Evolutionary conservation across 495 filamentous ascomycete genomes (phyloP), one percentile per base, ranked within the genome.

Genomic region (Opeltia flavorubescens): DNA sequence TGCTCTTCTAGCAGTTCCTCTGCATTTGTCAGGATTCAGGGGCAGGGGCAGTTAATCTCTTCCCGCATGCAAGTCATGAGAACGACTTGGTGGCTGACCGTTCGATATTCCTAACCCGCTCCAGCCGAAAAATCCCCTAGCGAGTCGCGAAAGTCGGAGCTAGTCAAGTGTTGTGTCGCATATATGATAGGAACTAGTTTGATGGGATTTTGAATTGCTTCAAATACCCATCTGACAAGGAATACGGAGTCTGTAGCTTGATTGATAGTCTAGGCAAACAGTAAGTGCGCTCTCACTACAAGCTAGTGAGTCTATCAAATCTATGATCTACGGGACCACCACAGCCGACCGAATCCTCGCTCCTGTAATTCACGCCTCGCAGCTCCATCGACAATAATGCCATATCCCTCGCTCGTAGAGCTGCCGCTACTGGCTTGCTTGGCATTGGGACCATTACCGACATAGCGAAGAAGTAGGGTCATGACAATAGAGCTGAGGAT

Each of bases 401-500:
- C 68, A 4, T 62, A 59, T 8, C 56, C 55, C 13, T 67, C 60
- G 23, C 48, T 62, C 8, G 59, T 55, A 11, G 65, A 67, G 46
- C 68, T 72, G 4, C 54, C 53, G 47, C 59, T 63, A 40, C 68
- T 69, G 43, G 58, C 53, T 36, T 65, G 61, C 55, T 74, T 76
- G 4, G 61, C 59, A 47, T 58, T 69, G 1, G 70, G 61, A 31
- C 67, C 55, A 46, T 76, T 76, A 43, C 82, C 81, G 46, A 84
- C 63, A 26, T 81, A 44, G 43, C 68, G 71, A 25, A 89, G 62
- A 43, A 85, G 55, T n/a, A 80, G 51, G 28, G 77, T 72, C 81
- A 88, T 85, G 30, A 68, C 51, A 6, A 76, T 54, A 12, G 81
- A 78, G 52, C 80, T 77, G 2, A 84, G 50, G 41, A 94, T 89